Evolutionary conservation across 2,329 filamentous ascomycete species (phyloP).

Genomic region (Colletotrichum agaves): DNA sequence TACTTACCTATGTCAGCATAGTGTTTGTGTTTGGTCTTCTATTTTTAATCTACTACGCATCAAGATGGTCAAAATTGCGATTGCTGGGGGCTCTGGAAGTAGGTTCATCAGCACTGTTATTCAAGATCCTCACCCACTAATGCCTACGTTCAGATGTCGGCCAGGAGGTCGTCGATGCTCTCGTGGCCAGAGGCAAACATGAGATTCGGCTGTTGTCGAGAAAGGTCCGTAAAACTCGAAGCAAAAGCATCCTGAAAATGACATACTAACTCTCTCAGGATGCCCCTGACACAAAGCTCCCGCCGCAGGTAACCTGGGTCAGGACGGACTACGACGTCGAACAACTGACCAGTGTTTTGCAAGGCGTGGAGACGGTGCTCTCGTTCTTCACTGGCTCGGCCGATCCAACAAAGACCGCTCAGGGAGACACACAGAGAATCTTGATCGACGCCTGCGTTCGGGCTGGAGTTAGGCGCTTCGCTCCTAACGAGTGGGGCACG

Average conservation of each 20-base stretch:
- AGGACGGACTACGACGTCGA: constrained; percentile 57
- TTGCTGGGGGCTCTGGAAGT: constrained; percentile 41
- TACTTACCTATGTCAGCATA: too few species aligned
- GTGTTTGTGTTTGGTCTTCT: too few species aligned
- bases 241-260: accelerated
- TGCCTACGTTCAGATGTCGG: constrained; percentile 56
- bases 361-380: constrained; percentile 60
- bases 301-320: constrained; percentile 50
- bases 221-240: constrained; percentile 46
- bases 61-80: constrained; percentile 42
- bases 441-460: constrained; percentile 69
- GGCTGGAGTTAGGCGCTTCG: constrained; percentile 69
- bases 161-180: constrained; percentile 61
- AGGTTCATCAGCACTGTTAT: background rate
- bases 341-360: constrained; percentile 50
- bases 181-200: constrained; percentile 61
- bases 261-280: constrained; percentile 38
- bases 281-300: constrained; percentile 26
- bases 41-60: background rate
- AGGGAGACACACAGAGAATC: constrained; percentile 61
- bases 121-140: background rate
- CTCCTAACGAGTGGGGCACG: constrained; percentile 68
- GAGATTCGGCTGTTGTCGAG: constrained; percentile 63
- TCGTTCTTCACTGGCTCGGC: constrained; percentile 55
- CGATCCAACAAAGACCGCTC: constrained; percentile 49